Percentiles rank a stretch among this genome's conserved stretches.
These are phyloP conservation scores for Pseudogymnoascus sp. DNA, from an alignment of 2,329 filamentous ascomycete species.

Conservation along the genomic window DNA sequence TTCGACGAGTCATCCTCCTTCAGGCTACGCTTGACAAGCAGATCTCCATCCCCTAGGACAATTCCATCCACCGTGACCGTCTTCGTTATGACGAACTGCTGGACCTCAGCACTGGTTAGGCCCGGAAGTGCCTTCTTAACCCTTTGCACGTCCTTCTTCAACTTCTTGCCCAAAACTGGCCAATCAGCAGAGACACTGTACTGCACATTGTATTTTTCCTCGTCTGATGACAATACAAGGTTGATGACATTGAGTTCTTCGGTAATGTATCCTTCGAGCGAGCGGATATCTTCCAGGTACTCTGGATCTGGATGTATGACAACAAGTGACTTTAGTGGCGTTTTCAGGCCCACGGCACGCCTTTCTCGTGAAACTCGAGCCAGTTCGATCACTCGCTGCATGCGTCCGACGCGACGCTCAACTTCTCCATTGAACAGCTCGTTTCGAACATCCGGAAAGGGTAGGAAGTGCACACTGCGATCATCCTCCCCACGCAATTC, in stretches of 20 bases:
- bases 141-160: conserved; percentile 87
- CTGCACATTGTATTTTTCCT: conserved; percentile 84
- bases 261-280: conserved; percentile 77
- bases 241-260: conserved; percentile 91
- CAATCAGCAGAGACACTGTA: conserved; percentile 89
- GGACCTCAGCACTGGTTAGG: conserved; percentile 73
- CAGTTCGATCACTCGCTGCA: conserved; percentile 95
- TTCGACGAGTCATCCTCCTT: conserved; percentile 64
- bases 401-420: conserved; percentile 77
- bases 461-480: conserved; percentile 85
- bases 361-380: conserved; percentile 80
- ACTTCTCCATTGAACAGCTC: conserved; percentile 82
- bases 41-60: conserved; percentile 70
- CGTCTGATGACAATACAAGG: conserved; percentile 75
- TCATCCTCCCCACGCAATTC: conserved; percentile 62
- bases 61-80: conserved; percentile 82
- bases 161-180: conserved; percentile 90
- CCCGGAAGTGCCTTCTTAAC: conserved; percentile 84
- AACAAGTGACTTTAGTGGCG: conserved; percentile 79
- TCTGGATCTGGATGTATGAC: conserved; percentile 78
- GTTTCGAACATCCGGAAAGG: conserved; percentile 80
- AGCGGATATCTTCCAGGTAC: conserved; percentile 80
- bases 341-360: conserved; percentile 78
- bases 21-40: conserved; percentile 73
- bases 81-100: conserved; percentile 65